Percentiles rank a stretch among this genome's conserved stretches.
These are phyloP conservation scores for Cladosporium velox DNA, from an alignment of 2,329 filamentous ascomycete species.

Conservation along the genomic window DNA sequence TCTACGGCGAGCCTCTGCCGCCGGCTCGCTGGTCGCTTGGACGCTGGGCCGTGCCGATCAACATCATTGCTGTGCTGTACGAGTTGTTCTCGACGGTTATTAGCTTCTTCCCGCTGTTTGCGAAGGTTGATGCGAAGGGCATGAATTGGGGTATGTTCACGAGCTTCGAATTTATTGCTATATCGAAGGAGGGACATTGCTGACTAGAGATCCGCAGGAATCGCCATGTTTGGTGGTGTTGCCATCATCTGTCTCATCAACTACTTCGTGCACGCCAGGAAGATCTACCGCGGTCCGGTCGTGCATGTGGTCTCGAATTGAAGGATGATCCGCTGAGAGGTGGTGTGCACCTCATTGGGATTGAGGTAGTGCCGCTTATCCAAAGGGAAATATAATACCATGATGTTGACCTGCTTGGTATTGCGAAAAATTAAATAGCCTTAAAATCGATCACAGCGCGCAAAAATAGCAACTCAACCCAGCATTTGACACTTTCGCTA, in stretches of 20 bases:
- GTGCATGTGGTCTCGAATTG: conserved; percentile 16
- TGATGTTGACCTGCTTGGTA: background rate
- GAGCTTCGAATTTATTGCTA: no score
- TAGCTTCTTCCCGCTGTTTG: conserved; percentile 32
- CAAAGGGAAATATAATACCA: background rate
- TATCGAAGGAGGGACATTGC: no score
- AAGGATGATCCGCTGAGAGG: background rate
- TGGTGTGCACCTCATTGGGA: background rate
- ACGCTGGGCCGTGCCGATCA: conserved; percentile 25
- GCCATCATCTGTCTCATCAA: conserved; percentile 26
- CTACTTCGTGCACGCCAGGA: conserved; percentile 25
- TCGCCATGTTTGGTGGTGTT: conserved; percentile 28
- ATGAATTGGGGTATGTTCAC: conserved; percentile 31
- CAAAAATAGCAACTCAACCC: background rate
- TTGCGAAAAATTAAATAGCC: background rate
- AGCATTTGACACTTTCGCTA: background rate
- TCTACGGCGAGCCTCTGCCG: conserved; percentile 30
- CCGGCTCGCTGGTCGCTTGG: conserved; percentile 31
- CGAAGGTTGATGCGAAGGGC: conserved; percentile 26
- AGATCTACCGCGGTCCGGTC: conserved; percentile 27
- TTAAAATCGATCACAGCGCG: no score
- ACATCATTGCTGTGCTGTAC: conserved; percentile 29
- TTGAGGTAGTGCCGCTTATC: background rate
- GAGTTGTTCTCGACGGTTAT: conserved; percentile 29
- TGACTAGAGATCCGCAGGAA: conserved; percentile 10